These are phyloP conservation scores for Exserohilum turcica DNA, from an alignment of 2,329 filamentous ascomycete genomes.

Conservation along the genomic window DNA sequence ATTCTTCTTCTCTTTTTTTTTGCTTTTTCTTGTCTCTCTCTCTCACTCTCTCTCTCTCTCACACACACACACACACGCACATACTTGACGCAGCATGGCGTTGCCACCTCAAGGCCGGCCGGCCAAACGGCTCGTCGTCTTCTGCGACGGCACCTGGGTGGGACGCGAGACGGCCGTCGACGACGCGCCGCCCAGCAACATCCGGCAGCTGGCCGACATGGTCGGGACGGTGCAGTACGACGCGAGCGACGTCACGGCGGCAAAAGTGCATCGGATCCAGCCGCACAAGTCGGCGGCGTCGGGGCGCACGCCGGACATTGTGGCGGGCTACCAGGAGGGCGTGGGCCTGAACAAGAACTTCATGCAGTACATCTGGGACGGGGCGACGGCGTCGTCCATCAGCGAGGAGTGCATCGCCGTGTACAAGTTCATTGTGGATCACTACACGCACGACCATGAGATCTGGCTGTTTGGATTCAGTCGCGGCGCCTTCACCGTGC, in stretches of 20 bases:
- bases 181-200: conserved; percentile 39
- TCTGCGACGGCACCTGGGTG: conserved; percentile 47
- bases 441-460: conserved; percentile 45
- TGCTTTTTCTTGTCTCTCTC: background rate
- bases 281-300: background rate
- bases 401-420: conserved; percentile 42
- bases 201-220: conserved; percentile 39
- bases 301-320: conserved; percentile 18
- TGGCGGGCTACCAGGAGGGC: conserved; percentile 46
- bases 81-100: too few species aligned
- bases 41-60: too few species aligned
- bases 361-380: conserved; percentile 46
- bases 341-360: conserved; percentile 45
- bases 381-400: conserved; percentile 44
- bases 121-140: conserved; percentile 36
- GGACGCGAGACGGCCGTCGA: conserved; percentile 40
- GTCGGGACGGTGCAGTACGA: conserved; percentile 34
- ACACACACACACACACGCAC: too few species aligned
- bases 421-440: conserved; percentile 45
- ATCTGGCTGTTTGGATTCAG: conserved; percentile 55
- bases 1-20: too few species aligned
- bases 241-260: conserved; percentile 12
- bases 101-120: conserved; percentile 12
- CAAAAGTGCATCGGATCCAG: conserved; percentile 31
- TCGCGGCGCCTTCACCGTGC: conserved; percentile 53